phyloP scores from a whole-genome alignment of 208 protist species.

The Trypanosoma platydactyli region DNA sequence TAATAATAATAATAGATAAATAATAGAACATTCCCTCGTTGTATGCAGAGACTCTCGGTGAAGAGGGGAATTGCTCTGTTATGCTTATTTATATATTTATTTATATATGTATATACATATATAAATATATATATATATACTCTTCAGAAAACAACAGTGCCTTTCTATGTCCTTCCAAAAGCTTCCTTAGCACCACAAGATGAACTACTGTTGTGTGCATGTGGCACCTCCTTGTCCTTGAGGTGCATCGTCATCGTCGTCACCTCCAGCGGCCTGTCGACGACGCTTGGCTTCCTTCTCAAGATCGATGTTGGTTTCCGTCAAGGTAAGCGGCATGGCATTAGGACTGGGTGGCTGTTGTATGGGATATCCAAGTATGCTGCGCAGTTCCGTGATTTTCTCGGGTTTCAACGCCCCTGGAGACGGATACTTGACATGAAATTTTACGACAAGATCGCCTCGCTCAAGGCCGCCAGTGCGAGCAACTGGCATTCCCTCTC shows the following conservation, averaged over 20 bases:
- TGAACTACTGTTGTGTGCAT: conserved; percentile 75
- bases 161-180: conserved; percentile 16
- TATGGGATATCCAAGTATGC: conserved; percentile 71
- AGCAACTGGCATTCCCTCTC: conserved; percentile 94
- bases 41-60: not conserved
- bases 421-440: conserved; percentile 89
- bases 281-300: conserved; percentile 71
- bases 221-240: conserved; percentile 57
- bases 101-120: too few species aligned
- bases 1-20: conserved; percentile 19
- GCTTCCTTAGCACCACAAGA: conserved; percentile 4
- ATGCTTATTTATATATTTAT: not conserved
- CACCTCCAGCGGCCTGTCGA: conserved; percentile 57
- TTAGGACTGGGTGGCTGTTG: conserved; percentile 33
- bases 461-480: conserved; percentile 87
- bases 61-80: not conserved
- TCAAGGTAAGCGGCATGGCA: conserved; percentile 56
- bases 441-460: conserved; percentile 89
- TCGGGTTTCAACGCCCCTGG: conserved; percentile 4
- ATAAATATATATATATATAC: too few species aligned
- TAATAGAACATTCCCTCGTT: not conserved
- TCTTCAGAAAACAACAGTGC: not conserved
- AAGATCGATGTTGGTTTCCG: conserved; percentile 73
- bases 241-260: conserved; percentile 59
- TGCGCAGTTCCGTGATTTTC: conserved; percentile 54